Evolutionary conservation across 2,329 filamentous ascomycete species (phyloP).

Genomic region (Colletotrichum sidae): DNA sequence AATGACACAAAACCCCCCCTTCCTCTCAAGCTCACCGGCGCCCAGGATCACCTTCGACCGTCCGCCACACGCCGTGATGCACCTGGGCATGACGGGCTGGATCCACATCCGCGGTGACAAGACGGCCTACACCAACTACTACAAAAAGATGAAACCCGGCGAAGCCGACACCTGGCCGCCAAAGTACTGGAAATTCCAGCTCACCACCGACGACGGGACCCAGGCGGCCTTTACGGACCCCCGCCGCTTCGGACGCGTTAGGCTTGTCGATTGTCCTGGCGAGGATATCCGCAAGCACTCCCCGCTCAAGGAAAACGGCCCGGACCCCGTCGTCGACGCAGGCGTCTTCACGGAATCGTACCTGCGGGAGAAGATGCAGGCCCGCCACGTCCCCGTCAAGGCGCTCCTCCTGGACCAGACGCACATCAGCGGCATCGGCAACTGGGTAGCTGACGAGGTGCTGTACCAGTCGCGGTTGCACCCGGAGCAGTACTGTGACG

Average conservation of each 20-base stretch:
- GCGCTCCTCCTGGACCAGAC: slow-evolving; percentile 88
- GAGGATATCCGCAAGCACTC: slow-evolving; percentile 79
- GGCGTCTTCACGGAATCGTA: slow-evolving; percentile 82
- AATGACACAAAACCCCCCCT: no score
- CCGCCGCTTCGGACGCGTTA: slow-evolving; percentile 81
- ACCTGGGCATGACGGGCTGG: slow-evolving; percentile 89
- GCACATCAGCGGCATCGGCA: slow-evolving; percentile 91
- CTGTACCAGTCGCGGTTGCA: slow-evolving; percentile 90
- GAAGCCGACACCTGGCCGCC: slow-evolving; percentile 83
- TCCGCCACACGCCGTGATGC: slow-evolving; percentile 88
- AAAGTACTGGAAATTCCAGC: slow-evolving; percentile 86
- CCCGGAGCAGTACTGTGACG: slow-evolving; percentile 92
- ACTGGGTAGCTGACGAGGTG: slow-evolving; percentile 97
- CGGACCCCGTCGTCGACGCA: slow-evolving; percentile 88
- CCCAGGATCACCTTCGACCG: slow-evolving; percentile 69
- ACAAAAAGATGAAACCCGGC: slow-evolving; percentile 74
- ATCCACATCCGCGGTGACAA: slow-evolving; percentile 85
- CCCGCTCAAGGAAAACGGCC: slow-evolving; percentile 91
- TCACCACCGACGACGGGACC: slow-evolving; percentile 71
- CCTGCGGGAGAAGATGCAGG: slow-evolving; percentile 75
- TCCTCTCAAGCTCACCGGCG: neutral
- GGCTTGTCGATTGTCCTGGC: slow-evolving; percentile 84
- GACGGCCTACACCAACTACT: slow-evolving; percentile 84
- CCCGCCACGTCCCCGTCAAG: slow-evolving; percentile 88
- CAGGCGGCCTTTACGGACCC: slow-evolving; percentile 86